phyloP scores from a whole-genome alignment of 768 basidiomycete species.

The Sistotremastrum niveocremeum region DNA sequence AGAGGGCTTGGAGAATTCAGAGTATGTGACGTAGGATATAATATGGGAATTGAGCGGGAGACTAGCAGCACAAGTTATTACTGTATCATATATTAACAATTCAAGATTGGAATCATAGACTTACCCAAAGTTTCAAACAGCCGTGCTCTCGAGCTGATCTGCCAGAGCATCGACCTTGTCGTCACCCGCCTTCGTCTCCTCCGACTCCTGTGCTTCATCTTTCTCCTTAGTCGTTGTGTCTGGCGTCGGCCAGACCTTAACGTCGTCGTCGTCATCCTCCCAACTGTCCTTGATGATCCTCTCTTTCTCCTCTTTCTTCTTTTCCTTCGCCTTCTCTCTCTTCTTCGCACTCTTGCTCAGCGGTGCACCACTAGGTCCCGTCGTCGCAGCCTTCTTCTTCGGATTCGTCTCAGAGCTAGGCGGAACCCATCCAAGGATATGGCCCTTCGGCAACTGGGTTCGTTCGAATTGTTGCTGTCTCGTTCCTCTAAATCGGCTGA shows the following conservation, averaged over 20 bases:
- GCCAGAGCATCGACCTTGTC: constrained; percentile 26
- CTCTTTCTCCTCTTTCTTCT: constrained; percentile 52
- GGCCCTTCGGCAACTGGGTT: constrained; percentile 55
- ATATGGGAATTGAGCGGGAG: too few species aligned
- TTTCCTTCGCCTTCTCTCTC: constrained; percentile 72
- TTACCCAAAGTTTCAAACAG: too few species aligned
- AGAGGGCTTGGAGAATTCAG: constrained; percentile 8
- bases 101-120: too few species aligned
- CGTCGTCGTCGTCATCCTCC: constrained; percentile 59
- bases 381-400: constrained; percentile 16
- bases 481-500: constrained; percentile 70
- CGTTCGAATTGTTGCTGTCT: constrained; percentile 63
- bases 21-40: constrained; percentile 14
- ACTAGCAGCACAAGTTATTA: not conserved
- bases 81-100: not conserved
- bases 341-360: constrained; percentile 46
- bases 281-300: constrained; percentile 58
- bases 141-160: constrained; percentile 31
- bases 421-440: constrained; percentile 70
- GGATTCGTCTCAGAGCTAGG: constrained; percentile 26
- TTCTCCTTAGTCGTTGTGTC: constrained; percentile 12
- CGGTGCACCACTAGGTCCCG: constrained; percentile 19
- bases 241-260: constrained; percentile 6
- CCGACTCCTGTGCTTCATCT: constrained; percentile 13
- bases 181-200: constrained; percentile 11